Conservation (phyloP, 2,329 filamentous ascomycete genomes). For the Plenodomus lindquistii region DNA sequence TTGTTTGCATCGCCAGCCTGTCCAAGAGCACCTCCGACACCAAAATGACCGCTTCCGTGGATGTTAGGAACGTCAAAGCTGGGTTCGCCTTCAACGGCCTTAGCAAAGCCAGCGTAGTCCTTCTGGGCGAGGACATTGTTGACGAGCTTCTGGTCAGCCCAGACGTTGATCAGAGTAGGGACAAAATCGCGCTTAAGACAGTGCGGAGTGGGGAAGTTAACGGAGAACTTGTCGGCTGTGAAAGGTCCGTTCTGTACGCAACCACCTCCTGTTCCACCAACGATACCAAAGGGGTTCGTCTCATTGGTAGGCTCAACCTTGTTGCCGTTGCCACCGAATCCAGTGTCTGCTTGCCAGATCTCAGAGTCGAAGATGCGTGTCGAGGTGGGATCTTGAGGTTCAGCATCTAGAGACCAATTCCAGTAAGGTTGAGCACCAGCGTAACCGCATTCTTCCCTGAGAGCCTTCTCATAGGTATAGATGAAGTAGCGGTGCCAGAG, state of each 20-base stretch:
- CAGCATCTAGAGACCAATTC: slow-evolving; percentile 3
- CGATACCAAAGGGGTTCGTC: slow-evolving; percentile 27
- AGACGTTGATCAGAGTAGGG: slow-evolving; percentile 25
- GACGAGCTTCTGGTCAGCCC: slow-evolving; percentile 23
- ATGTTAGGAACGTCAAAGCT: slow-evolving; percentile 35
- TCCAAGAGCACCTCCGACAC: slow-evolving; percentile 40
- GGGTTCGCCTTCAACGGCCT: slow-evolving; percentile 28
- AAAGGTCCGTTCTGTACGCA: slow-evolving; percentile 42
- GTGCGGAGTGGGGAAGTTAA: slow-evolving; percentile 27
- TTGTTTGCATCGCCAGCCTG: slow-evolving; percentile 40
- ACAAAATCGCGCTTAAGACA: slow-evolving; percentile 42
- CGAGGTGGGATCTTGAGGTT: slow-evolving; percentile 14
- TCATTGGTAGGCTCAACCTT: slow-evolving; percentile 29
- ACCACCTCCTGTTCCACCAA: slow-evolving; percentile 35
- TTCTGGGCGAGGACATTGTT: slow-evolving; percentile 25
- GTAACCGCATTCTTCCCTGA: too few relatives aligned
- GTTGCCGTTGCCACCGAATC: slow-evolving; percentile 44
- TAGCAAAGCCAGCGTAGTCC: slow-evolving; percentile 35
- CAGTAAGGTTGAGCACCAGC: too few relatives aligned
- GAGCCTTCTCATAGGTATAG: too few relatives aligned
- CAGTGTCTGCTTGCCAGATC: slow-evolving; percentile 24
- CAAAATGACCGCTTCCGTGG: slow-evolving; percentile 44
- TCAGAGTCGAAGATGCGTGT: slow-evolving; percentile 16
- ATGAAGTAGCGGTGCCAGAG: too few relatives aligned
- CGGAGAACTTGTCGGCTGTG: slow-evolving; percentile 18